These are phyloP conservation scores for Sutorius australiensis DNA, from an alignment of 768 basidiomycete species.

Conservation along the genomic window DNA sequence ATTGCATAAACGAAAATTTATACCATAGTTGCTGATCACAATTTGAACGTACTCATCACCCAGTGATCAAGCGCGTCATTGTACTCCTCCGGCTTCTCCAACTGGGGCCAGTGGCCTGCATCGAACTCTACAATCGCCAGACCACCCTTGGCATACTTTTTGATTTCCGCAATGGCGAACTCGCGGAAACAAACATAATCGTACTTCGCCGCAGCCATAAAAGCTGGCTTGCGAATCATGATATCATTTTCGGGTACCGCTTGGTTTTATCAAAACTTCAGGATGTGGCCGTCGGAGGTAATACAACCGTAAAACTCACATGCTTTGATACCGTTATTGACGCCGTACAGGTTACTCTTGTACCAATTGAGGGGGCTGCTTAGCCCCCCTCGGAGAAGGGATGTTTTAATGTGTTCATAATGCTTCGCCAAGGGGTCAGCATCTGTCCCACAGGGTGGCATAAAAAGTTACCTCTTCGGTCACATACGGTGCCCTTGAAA, in stretches of 20 bases:
- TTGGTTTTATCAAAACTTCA: conserved; percentile 7
- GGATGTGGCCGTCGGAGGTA: not conserved
- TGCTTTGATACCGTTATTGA: conserved; percentile 28
- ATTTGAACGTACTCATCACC: conserved; percentile 20
- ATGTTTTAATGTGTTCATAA: conserved; percentile 25
- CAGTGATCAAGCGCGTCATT: conserved; percentile 37
- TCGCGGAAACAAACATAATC: conserved; percentile 34
- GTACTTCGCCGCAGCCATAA: conserved; percentile 34
- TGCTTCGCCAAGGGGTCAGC: conserved; percentile 21
- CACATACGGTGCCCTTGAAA: conserved; percentile 30
- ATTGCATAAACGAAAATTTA: conserved; percentile 1
- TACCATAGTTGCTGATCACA: conserved; percentile 5
- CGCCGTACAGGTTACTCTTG: conserved; percentile 25
- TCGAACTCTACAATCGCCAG: conserved; percentile 33
- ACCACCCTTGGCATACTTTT: conserved; percentile 27
- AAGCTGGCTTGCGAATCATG: conserved; percentile 34
- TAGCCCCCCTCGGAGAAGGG: conserved; percentile 32
- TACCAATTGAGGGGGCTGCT: conserved; percentile 38
- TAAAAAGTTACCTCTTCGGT: conserved; percentile 29
- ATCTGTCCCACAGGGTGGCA: not conserved
- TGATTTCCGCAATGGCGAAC: conserved; percentile 20
- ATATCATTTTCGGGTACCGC: conserved; percentile 23
- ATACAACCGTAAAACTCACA: conserved; percentile 14
- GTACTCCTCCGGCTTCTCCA: conserved; percentile 33
- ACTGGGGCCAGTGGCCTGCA: conserved; percentile 36